phyloP scores from a whole-genome alignment of 139 green algal genomes.

The Dunaliella primolecta region DNA sequence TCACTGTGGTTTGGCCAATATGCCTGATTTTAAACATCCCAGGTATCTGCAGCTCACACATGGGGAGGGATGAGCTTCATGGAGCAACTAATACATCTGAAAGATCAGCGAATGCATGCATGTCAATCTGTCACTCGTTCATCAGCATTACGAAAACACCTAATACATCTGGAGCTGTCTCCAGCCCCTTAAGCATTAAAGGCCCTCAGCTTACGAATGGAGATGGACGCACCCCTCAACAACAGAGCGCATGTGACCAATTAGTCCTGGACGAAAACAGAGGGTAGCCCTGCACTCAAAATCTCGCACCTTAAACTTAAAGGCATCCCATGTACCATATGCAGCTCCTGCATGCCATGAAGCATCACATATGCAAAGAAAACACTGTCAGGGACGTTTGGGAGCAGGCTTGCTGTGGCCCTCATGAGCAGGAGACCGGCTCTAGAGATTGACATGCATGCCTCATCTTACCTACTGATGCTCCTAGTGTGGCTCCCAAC shows the following conservation, averaged over 20 bases:
- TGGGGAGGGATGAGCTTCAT: not conserved
- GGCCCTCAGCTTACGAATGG: too few species aligned
- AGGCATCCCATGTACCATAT: constrained; percentile 36
- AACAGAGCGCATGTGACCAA: too few species aligned
- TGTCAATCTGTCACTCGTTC: not conserved
- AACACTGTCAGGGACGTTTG: too few species aligned
- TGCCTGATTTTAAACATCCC: constrained; percentile 40
- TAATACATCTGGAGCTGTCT: too few species aligned
- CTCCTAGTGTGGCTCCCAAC: constrained; percentile 26
- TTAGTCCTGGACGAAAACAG: too few species aligned
- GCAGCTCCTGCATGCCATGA: constrained; percentile 33
- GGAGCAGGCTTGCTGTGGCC: not conserved
- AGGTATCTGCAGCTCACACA: constrained; percentile 27
- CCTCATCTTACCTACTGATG: constrained; percentile 26
- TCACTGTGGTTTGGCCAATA: constrained; percentile 37
- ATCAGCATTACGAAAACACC: not conserved
- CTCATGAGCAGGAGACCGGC: not conserved
- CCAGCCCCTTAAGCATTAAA: too few species aligned
- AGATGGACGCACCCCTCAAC: too few species aligned
- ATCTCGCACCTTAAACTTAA: constrained; percentile 36
- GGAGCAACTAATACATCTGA: not conserved
- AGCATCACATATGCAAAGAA: too few species aligned
- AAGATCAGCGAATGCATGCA: not conserved
- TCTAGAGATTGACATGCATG: not conserved
- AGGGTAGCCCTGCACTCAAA: too few species aligned